These are phyloP conservation scores for Huntiella abstrusa DNA, from an alignment of 2,329 filamentous ascomycete genomes.

Conservation along the genomic window DNA sequence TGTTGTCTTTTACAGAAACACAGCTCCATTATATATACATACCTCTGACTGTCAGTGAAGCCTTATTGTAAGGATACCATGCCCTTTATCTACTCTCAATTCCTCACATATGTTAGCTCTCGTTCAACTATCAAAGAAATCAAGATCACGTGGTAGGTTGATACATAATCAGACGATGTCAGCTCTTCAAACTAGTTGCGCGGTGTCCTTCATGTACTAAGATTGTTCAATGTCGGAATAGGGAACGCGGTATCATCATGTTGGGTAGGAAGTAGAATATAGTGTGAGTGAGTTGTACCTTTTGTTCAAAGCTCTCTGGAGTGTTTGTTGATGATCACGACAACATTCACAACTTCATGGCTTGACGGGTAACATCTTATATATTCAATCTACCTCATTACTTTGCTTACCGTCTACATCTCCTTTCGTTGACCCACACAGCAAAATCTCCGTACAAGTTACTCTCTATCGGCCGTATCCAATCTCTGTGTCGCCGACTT, in stretches of 20 bases:
- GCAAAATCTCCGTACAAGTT: neutral
- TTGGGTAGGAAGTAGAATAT: neutral
- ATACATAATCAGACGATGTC: constrained; percentile 5
- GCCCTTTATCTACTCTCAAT: neutral
- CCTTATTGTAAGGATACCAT: neutral
- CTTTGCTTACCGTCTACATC: too few species aligned
- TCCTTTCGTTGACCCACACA: neutral
- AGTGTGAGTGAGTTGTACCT: too few species aligned
- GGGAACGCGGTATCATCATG: constrained; percentile 2
- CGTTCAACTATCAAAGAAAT: neutral
- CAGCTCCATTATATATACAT: neutral
- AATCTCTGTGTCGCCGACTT: too few species aligned
- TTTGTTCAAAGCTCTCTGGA: too few species aligned
- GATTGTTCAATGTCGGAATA: constrained; percentile 4
- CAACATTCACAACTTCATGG: neutral
- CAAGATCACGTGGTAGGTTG: neutral
- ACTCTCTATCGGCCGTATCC: too few species aligned
- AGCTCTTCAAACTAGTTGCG: constrained; percentile 4
- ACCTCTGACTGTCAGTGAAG: neutral
- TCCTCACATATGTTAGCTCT: neutral
- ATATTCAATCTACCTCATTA: neutral
- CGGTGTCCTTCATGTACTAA: constrained; percentile 1
- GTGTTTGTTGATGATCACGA: too few species aligned
- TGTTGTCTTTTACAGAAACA: neutral
- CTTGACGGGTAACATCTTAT: neutral